Evolutionary conservation across 129 eudicot species (phyloP), one percentile per base, ranked within the genome.

Genomic region (Helianthus tuberosus): DNA sequence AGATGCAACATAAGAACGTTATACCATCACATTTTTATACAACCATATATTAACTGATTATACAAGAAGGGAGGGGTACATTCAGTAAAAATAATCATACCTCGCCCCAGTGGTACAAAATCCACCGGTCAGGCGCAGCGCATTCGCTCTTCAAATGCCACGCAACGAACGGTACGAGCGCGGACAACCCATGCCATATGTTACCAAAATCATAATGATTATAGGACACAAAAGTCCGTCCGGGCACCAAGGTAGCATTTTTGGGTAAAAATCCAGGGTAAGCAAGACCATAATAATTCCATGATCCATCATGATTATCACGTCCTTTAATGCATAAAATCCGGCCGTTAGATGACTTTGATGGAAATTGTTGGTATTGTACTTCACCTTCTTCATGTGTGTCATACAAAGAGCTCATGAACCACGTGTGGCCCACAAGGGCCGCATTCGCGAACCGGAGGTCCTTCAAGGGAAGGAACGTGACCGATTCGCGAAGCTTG

Each of bases 401-500:
- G 75, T 90, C 89, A 67, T 86, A 84, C 64, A 87, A 46, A 8
- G 99, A 86, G 84, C 99, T 94, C 96, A 94, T 94, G 97, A 94
- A 94, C 99, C 99, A 94, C 36, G 99, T 94, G 88, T 94, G 97
- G 7, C 99, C 99, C 54, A 78, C 74, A 11, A 76, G 89, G 53
- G 99, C 91, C 0, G 80, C 57, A n/a, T 66, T 66, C 0, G 99
- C 48, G 76, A 74, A 94, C 15, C 97, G 84, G 47, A 91, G 77
- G 81, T 94, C 99, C 75, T 91, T 94, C 0, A 94, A 62, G 4
- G 99, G 97, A 54, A 94, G 97, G 53, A 91, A 94, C 0, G 96
- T 88, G 74, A 94, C 94, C 2, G 93, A 64, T 9, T 85, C 75
- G 0, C 81, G 86, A 47, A 93, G 93, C 72, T 76, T 87, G 0